Evolutionary conservation across 2,329 filamentous ascomycete genomes (phyloP).

Genomic region (Aspergillus ochraceoroseus): DNA sequence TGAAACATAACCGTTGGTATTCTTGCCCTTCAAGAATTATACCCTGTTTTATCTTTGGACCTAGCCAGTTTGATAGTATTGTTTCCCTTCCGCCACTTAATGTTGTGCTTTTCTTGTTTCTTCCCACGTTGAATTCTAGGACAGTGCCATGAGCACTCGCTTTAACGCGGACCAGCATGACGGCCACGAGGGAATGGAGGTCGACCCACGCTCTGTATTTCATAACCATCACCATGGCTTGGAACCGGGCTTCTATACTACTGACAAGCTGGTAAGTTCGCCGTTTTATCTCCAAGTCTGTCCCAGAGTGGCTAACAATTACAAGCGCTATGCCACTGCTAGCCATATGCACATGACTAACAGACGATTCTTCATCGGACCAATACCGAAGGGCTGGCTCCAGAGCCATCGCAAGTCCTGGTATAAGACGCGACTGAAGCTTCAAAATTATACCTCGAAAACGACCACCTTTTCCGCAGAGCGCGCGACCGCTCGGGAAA

Average conservation of each 20-base stretch:
- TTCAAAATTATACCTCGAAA: slow-evolving; percentile 46
- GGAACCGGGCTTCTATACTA: slow-evolving; percentile 51
- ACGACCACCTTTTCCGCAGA: slow-evolving; percentile 51
- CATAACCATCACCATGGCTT: slow-evolving; percentile 35
- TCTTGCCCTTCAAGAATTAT: too few relatives aligned
- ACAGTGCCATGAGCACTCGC: slow-evolving; percentile 28
- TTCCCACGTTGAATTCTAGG: slow-evolving; percentile 1
- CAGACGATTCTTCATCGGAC: slow-evolving; percentile 60
- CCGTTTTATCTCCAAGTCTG: not conserved
- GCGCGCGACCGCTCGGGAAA: slow-evolving; percentile 42
- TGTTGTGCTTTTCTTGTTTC: not conserved
- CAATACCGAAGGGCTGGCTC: slow-evolving; percentile 61
- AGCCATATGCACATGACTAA: slow-evolving; percentile 59
- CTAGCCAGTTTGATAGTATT: too few relatives aligned
- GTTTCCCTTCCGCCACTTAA: slow-evolving; percentile 1
- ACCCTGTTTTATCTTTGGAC: too few relatives aligned
- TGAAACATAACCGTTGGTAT: too few relatives aligned
- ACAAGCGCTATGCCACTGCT: slow-evolving; percentile 56
- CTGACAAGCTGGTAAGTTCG: slow-evolving; percentile 49
- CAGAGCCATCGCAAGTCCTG: slow-evolving; percentile 59
- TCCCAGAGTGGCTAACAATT: not conserved
- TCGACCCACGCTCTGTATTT: slow-evolving; percentile 15
- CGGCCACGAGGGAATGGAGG: slow-evolving; percentile 21
- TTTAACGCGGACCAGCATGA: slow-evolving; percentile 19
- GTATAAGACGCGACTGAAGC: slow-evolving; percentile 49